Evolutionary conservation across 441 rosid species (phyloP).

Genomic region (Syzygium malaccense): DNA sequence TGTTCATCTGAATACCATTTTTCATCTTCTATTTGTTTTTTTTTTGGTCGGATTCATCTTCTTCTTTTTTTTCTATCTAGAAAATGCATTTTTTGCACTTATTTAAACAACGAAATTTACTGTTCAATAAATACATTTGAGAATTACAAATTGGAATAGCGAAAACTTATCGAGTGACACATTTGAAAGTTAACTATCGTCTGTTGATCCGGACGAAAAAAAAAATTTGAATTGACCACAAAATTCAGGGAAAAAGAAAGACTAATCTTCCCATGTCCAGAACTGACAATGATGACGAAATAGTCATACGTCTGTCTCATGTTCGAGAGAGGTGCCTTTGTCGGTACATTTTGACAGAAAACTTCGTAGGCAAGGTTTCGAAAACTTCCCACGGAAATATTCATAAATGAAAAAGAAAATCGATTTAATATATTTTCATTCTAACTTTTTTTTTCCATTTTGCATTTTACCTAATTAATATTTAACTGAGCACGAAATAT

Average conservation of each 20-base stretch:
- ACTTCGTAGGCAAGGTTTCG: not conserved
- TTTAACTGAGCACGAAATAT: not conserved
- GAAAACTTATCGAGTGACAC: not conserved
- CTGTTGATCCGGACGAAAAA: not conserved
- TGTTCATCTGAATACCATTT: too few relatives aligned
- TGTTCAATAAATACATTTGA: not conserved
- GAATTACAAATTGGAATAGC: not conserved
- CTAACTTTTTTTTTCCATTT: not conserved
- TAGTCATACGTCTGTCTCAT: not conserved
- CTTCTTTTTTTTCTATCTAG: not conserved
- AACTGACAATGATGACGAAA: not conserved
- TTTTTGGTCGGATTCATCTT: too few relatives aligned
- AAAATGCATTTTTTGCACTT: not conserved
- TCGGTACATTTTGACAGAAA: not conserved
- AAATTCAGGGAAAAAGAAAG: not conserved
- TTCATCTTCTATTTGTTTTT: too few relatives aligned
- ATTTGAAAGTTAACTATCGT: not conserved
- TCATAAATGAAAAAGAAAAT: not conserved
- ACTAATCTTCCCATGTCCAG: not conserved
- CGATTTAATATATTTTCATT: not conserved
- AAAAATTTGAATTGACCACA: not conserved
- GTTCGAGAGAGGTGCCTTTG: not conserved
- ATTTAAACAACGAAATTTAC: not conserved
- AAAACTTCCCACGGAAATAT: not conserved
- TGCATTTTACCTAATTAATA: not conserved